A percentile compares a stretch with the other conserved stretches of the same genome.
These are phyloP conservation scores for Zelopaecilomyces penicillatus DNA, from an alignment of 2,329 filamentous ascomycete genomes.

Conservation along the genomic window DNA sequence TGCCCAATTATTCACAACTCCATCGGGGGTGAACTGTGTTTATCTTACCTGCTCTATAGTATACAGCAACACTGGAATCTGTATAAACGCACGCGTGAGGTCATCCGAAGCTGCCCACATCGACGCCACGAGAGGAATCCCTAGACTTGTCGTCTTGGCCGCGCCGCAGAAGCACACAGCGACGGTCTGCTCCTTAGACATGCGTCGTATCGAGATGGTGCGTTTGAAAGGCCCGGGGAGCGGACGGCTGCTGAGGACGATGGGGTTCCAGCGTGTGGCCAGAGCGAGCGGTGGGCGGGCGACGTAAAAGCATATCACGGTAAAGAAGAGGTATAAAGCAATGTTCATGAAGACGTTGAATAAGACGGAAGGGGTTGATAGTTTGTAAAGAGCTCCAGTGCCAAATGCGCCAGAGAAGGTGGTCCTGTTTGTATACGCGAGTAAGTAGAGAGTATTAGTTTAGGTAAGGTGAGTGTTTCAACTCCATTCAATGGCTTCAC, in stretches of 20 bases:
- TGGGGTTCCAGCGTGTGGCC: slow-evolving; percentile 23
- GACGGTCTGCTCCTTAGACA: slow-evolving; percentile 54
- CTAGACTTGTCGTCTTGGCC: slow-evolving; percentile 63
- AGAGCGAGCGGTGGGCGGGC: slow-evolving; percentile 33
- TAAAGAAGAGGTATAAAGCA: slow-evolving; percentile 54
- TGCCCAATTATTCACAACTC: neutral
- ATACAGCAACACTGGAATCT: slow-evolving; percentile 56
- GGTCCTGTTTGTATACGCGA: slow-evolving; percentile 38
- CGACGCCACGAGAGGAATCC: slow-evolving; percentile 58
- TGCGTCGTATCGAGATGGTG: slow-evolving; percentile 39
- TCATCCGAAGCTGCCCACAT: slow-evolving; percentile 55
- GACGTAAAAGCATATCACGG: slow-evolving; percentile 49
- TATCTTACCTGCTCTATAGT: slow-evolving; percentile 43
- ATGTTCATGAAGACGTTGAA: slow-evolving; percentile 62
- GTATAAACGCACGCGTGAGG: slow-evolving; percentile 47
- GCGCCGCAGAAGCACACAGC: slow-evolving; percentile 67
- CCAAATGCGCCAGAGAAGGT: slow-evolving; percentile 60
- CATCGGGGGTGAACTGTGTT: neutral
- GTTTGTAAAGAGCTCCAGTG: slow-evolving; percentile 49
- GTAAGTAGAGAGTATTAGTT: neutral
- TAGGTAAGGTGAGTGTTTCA: neutral
- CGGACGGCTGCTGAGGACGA: slow-evolving; percentile 23
- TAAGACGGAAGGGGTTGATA: slow-evolving; percentile 52
- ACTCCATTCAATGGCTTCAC: too few species aligned
- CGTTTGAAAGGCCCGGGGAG: slow-evolving; percentile 23